These are phyloP conservation scores for Hibiscus syriacus DNA, from an alignment of 345 rosid genomes.

Conservation along the genomic window DNA sequence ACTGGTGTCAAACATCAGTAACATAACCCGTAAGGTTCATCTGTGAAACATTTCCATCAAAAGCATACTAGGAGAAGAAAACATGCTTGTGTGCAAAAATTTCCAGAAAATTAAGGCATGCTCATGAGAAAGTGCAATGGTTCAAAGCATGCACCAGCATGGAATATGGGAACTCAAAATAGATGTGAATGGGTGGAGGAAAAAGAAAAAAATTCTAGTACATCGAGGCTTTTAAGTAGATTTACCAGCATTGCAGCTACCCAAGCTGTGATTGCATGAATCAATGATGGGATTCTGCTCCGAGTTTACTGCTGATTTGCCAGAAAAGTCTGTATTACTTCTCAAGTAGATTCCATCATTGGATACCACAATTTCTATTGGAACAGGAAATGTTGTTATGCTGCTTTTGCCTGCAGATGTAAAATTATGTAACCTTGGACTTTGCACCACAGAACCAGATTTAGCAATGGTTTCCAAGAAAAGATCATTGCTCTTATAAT, in stretches of 20 bases:
- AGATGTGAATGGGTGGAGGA: not conserved
- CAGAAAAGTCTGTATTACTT: constrained; percentile 18
- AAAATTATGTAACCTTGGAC: constrained; percentile 12
- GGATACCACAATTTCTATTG: constrained; percentile 7
- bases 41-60: not conserved
- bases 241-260: constrained; percentile 39
- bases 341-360: constrained; percentile 19
- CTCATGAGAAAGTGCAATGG: not conserved
- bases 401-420: constrained; percentile 8
- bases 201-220: not conserved
- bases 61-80: not conserved
- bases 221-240: constrained; percentile 9
- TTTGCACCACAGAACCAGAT: constrained; percentile 20
- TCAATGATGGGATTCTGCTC: constrained; percentile 5
- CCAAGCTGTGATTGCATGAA: constrained; percentile 16
- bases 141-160: not conserved
- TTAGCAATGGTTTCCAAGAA: constrained; percentile 32
- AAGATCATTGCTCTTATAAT: constrained; percentile 26
- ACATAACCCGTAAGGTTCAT: not conserved
- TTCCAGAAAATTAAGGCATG: not conserved
- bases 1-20: not conserved
- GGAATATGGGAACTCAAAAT: not conserved
- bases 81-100: not conserved
- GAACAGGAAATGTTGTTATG: constrained; percentile 10
- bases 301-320: constrained; percentile 20